These are phyloP conservation scores for Dryas integrifolia DNA, from an alignment of 331 rosid genomes.

Conservation along the genomic window DNA sequence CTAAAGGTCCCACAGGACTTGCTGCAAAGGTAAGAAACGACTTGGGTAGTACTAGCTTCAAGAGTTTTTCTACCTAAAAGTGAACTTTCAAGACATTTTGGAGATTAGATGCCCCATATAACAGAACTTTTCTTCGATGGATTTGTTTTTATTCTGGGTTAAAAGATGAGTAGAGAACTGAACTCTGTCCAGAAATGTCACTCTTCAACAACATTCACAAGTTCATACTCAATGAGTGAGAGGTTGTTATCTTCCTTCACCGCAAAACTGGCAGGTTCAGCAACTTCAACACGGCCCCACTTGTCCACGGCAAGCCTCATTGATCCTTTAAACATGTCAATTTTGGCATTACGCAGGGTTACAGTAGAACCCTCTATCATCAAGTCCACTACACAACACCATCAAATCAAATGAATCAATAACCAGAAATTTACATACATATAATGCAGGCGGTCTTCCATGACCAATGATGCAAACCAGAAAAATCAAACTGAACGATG, in stretches of 20 bases:
- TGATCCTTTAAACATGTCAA: slow-evolving; percentile 94
- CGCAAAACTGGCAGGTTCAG: slow-evolving; percentile 75
- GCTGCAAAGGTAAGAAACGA: slow-evolving; percentile 47
- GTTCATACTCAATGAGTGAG: slow-evolving; percentile 83
- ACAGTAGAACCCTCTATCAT: slow-evolving; percentile 79
- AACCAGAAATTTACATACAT: not conserved
- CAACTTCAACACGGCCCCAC: slow-evolving; percentile 92
- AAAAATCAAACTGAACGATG: not conserved
- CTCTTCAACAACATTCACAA: slow-evolving; percentile 86
- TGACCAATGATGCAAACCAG: not conserved
- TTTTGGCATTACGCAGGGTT: slow-evolving; percentile 80
- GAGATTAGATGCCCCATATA: slow-evolving; percentile 38
- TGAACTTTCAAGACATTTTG: slow-evolving; percentile 34
- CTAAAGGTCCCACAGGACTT: slow-evolving; percentile 36
- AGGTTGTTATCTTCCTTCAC: slow-evolving; percentile 94
- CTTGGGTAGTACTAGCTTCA: slow-evolving; percentile 45
- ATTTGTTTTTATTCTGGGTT: slow-evolving; percentile 51
- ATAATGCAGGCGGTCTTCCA: not conserved
- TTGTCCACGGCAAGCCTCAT: slow-evolving; percentile 99
- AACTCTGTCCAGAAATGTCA: slow-evolving; percentile 40
- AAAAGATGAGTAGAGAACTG: slow-evolving; percentile 28
- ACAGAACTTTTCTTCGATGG: slow-evolving; percentile 43
- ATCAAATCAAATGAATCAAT: slow-evolving; percentile 20
- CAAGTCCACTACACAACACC: slow-evolving; percentile 60
- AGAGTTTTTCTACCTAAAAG: slow-evolving; percentile 46